Conservation (phyloP, 2,329 filamentous ascomycete genomes). For the Hymenotorrendiella dingleyae region DNA sequence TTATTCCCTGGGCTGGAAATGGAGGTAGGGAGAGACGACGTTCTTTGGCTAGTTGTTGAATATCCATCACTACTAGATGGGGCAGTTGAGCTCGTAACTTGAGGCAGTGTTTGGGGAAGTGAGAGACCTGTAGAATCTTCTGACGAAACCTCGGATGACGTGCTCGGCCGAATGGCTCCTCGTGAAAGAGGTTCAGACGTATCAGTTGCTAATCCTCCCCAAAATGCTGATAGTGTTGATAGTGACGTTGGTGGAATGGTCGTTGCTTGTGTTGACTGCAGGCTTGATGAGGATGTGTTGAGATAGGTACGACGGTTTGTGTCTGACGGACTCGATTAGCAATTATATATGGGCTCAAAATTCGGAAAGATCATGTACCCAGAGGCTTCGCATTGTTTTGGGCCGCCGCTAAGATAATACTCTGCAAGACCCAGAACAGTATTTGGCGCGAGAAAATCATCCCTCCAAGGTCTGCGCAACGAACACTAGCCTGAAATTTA, state of each 20-base stretch:
- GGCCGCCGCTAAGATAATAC: conserved; percentile 7
- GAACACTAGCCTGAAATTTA: neutral
- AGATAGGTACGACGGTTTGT: neutral
- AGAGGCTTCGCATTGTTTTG: neutral
- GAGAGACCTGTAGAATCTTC: no score
- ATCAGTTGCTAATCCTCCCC: no score
- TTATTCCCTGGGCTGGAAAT: neutral
- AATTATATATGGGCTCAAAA: neutral
- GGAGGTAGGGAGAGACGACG: neutral
- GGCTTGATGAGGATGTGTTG: conserved; percentile 3
- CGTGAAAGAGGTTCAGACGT: no score
- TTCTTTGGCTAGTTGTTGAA: neutral
- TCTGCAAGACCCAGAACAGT: conserved; percentile 14
- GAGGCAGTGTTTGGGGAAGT: no score
- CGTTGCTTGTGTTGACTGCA: no score
- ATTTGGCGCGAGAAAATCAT: conserved; percentile 13
- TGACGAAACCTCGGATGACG: no score
- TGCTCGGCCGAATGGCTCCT: no score
- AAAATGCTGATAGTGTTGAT: no score
- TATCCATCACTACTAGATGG: neutral
- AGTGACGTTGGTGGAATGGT: no score
- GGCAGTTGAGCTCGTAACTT: no score
- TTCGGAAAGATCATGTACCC: conserved; percentile 7
- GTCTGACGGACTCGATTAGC: neutral
- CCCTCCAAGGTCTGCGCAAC: conserved; percentile 1